phyloP scores from a whole-genome alignment of 140 eudicot species.

The Cichorium intybus region DNA sequence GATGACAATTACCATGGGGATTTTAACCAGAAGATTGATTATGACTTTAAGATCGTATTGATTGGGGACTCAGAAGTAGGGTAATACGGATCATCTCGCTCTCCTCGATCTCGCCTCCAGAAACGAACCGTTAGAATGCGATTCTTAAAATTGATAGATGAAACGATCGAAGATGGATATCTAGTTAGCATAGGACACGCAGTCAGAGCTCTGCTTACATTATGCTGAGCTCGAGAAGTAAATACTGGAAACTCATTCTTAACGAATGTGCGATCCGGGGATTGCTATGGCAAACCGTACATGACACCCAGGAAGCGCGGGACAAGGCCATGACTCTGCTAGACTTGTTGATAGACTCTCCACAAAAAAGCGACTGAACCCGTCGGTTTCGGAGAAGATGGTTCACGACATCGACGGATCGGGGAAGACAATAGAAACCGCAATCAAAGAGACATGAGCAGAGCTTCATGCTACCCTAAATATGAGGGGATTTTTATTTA shows the following conservation, averaged over 20 bases:
- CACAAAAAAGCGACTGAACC: constrained; percentile 36
- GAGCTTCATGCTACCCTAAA: neutral
- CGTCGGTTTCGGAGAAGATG: constrained; percentile 52
- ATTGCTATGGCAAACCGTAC: constrained; percentile 54
- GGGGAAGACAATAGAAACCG: constrained; percentile 56
- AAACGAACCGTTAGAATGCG: constrained; percentile 46
- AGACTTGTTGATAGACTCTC: constrained; percentile 55
- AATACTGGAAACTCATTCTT: constrained; percentile 70
- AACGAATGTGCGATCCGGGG: constrained; percentile 92
- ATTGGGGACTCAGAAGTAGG: too few species aligned
- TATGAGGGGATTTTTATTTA: constrained; percentile 22
- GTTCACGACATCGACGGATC: constrained; percentile 55
- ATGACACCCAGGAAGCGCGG: constrained; percentile 63
- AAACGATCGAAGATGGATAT: constrained; percentile 76
- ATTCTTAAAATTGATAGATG: neutral
- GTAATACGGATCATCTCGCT: constrained; percentile 70
- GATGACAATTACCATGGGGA: too few species aligned
- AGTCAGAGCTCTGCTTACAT: constrained; percentile 53
- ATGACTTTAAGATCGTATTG: too few species aligned
- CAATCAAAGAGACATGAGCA: constrained; percentile 51
- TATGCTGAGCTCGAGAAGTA: constrained; percentile 63
- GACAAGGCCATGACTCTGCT: constrained; percentile 57
- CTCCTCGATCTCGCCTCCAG: constrained; percentile 69
- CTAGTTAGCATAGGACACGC: constrained; percentile 64
- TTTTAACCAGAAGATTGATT: too few species aligned